Base-by-base conservation (phyloP, 1,284 basidiomycete genomes). In the Cutaneotrichosporon sp. region DNA sequence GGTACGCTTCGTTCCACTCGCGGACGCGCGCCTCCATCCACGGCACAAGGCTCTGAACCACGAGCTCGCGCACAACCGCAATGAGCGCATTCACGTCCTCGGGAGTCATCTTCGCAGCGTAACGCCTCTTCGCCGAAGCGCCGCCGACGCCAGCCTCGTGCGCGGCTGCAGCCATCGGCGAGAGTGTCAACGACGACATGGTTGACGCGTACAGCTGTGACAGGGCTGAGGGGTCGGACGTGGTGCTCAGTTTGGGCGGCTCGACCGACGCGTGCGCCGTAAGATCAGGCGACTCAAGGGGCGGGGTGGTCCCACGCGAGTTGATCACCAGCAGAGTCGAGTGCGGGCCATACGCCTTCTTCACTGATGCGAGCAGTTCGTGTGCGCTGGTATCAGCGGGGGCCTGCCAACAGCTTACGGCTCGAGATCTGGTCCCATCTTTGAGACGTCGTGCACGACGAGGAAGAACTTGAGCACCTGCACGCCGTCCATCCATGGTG, bases 21-120 rank as follows among this genome's bases (percentile, higher is more conserved):
- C 91, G 70, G 1, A 96, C 86, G 65, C 85, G 86, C 61, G 87
- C 87, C 76, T 98, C 94, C 89, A 98, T 92, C 86, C 88, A 97
- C 0, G 94, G 94, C 4, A 97, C 76, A 31, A 98, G 77, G 63
- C 87, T 92, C 82, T 91, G 90, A 4, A 87, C 85, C 2, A 91
- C 81, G 61, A 97, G 86, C 70, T 97, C 94, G 39, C 93, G 82
- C 6, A 91, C 81, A 61, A 97, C 91, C 38, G 83, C 82, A 0
- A 85, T 85, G 22, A 88, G 82, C 55, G 84, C 82, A 55, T 87
- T 82, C 10, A 92, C 87, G 71, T 97, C 93, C 42, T 80, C 79
- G 54, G 88, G 83, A 7, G 79, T 79, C 68, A 96, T 75, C 33
- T 77, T 78, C 0, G 62, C 42, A 1, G 65, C 73, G 37, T 72